Percentiles rank a stretch among this genome's conserved stretches.
Conservation (phyloP, 2,329 filamentous ascomycete species). For the Scorias spongiosa region DNA sequence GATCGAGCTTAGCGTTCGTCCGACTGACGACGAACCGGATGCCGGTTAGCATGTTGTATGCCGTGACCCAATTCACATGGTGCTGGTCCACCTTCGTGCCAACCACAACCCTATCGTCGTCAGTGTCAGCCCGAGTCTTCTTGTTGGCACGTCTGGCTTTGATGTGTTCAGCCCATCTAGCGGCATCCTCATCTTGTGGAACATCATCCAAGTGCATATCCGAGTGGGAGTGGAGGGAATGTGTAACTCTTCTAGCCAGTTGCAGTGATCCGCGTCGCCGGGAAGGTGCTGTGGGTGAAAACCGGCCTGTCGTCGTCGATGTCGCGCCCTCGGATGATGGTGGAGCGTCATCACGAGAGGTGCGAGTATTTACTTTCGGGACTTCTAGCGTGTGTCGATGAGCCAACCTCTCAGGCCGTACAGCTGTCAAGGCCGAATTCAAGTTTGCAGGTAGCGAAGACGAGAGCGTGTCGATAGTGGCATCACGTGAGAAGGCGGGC, state of each 20-base stretch:
- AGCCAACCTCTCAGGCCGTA: conserved; percentile 43
- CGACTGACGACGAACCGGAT: conserved; percentile 94
- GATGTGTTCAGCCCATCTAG: conserved; percentile 84
- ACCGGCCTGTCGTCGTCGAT: conserved; percentile 57
- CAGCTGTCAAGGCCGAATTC: conserved; percentile 21
- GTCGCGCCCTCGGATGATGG: conserved; percentile 39
- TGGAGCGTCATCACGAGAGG: conserved; percentile 48
- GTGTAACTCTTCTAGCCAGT: conserved; percentile 63
- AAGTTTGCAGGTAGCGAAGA: conserved; percentile 39
- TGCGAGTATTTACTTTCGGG: conserved; percentile 50
- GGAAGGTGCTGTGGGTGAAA: conserved; percentile 54
- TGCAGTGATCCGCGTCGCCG: conserved; percentile 69
- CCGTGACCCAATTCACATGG: conserved; percentile 92
- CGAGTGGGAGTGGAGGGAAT: conserved; percentile 56
- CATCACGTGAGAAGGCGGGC: conserved; percentile 21
- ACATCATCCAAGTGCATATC: conserved; percentile 74
- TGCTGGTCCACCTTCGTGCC: conserved; percentile 96
- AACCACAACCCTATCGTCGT: conserved; percentile 82
- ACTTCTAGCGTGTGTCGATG: conserved; percentile 84
- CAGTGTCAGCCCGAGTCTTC: conserved; percentile 68
- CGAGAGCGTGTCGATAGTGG: conserved; percentile 5
- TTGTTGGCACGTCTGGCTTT: conserved; percentile 83
- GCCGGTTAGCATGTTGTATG: conserved; percentile 98
- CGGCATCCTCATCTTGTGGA: conserved; percentile 74
- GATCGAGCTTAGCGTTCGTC: conserved; percentile 92